Evolutionary conservation across 768 basidiomycete genomes (phyloP).

Genomic region (Amanita exitialis): DNA sequence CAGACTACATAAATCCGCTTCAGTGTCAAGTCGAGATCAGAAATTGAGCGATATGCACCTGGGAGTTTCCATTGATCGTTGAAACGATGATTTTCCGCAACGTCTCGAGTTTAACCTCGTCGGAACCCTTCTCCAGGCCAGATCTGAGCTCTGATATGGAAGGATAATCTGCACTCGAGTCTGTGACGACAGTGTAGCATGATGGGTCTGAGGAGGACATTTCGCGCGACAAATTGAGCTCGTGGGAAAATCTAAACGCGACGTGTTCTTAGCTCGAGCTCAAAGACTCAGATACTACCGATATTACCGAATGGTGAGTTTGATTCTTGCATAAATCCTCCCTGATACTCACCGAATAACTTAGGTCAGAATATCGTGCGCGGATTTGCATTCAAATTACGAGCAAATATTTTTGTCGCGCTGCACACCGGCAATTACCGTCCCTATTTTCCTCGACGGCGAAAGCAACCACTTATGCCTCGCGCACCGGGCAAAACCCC

Average conservation of each 20-base stretch:
- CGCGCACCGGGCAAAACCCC: not conserved
- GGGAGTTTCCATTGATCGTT: conserved; percentile 90
- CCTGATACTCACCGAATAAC: not conserved
- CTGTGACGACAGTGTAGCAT: conserved; percentile 74
- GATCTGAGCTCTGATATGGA: conserved; percentile 76
- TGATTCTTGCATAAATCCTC: not conserved
- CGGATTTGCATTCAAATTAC: not conserved
- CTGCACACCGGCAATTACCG: too few species aligned
- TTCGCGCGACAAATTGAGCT: conserved; percentile 9
- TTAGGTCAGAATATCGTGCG: too few species aligned
- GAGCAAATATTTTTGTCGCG: too few species aligned
- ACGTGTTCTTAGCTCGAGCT: conserved; percentile 8
- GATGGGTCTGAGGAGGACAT: conserved; percentile 45
- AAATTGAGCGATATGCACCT: conserved; percentile 39
- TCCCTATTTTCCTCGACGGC: too few species aligned
- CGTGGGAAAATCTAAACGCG: conserved; percentile 12
- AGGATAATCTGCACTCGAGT: conserved; percentile 64
- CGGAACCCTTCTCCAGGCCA: conserved; percentile 87
- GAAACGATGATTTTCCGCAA: conserved; percentile 89
- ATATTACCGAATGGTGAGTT: not conserved
- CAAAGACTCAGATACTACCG: not conserved
- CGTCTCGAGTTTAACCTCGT: conserved; percentile 95
- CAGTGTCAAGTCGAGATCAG: not conserved
- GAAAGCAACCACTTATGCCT: not conserved
- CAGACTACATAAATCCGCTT: conserved; percentile 41